Percentiles rank a stretch among this genome's conserved stretches.
Conservation (phyloP, 1,284 basidiomycete species). For the Moesziomyces aphidis region DNA sequence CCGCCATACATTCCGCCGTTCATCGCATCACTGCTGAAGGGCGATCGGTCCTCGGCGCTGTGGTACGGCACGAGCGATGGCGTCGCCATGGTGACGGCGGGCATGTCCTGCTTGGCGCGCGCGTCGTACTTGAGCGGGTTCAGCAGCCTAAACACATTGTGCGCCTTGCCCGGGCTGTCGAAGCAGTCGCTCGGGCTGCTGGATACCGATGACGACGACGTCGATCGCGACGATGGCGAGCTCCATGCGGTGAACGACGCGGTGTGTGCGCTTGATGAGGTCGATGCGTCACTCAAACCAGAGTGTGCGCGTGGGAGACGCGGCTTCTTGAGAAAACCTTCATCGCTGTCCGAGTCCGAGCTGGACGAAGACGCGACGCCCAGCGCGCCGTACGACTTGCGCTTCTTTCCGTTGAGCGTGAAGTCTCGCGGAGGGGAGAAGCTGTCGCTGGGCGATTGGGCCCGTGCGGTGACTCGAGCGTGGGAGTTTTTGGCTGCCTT, state of each 20-base stretch:
- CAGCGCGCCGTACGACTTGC: conserved; percentile 30
- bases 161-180: conserved; percentile 13
- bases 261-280: conserved; percentile 7
- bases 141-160: conserved; percentile 24
- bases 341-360: conserved; percentile 4
- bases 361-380: conserved; percentile 4
- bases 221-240: conserved; percentile 25
- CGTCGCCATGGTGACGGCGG: conserved; percentile 22
- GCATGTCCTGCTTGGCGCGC: conserved; percentile 17
- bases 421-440: conserved; percentile 10
- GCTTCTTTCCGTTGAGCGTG: conserved; percentile 21
- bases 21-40: conserved; percentile 11
- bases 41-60: conserved; percentile 3
- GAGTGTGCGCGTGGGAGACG: conserved; percentile 14
- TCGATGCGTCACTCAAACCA: conserved; percentile 8
- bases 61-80: background rate
- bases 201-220: conserved; percentile 18
- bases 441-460: background rate
- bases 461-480: background rate
- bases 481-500: background rate
- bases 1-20: background rate
- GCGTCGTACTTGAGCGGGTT: conserved; percentile 12
- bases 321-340: conserved; percentile 16
- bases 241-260: conserved; percentile 18
- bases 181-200: conserved; percentile 19